These are phyloP conservation scores for Calamus simplicifolius DNA, from an alignment of 176 grass and related monocot species.

Conservation along the genomic window DNA sequence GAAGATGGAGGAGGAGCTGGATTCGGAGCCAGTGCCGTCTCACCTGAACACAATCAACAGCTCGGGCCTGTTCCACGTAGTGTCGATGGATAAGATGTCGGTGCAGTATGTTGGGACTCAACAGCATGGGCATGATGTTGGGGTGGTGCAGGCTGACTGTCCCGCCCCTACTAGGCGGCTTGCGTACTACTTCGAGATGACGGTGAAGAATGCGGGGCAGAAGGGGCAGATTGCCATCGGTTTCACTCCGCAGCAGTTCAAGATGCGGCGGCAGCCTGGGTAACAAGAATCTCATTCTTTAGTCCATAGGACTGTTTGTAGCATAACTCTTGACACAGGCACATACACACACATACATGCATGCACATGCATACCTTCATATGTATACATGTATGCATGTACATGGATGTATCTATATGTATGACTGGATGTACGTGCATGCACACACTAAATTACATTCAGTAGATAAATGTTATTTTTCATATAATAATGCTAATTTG, in stretches of 20 bases:
- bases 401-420: no score
- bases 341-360: no score
- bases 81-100: conserved; percentile 81
- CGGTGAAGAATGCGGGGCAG: conserved; percentile 53
- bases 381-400: no score
- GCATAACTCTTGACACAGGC: no score
- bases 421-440: no score
- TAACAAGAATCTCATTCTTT: conserved; percentile 2
- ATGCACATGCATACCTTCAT: no score
- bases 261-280: conserved; percentile 87
- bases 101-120: conserved; percentile 46
- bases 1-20: conserved; percentile 37
- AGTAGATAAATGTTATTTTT: no score
- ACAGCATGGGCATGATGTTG: conserved; percentile 81
- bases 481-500: no score
- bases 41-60: conserved; percentile 89
- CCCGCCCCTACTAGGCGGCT: conserved; percentile 57
- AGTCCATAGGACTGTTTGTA: no score
- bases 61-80: conserved; percentile 78
- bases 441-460: no score
- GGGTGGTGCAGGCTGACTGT: conserved; percentile 74
- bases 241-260: conserved; percentile 67
- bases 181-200: conserved; percentile 93
- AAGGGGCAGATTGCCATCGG: conserved; percentile 76
- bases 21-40: conserved; percentile 64